Conservation (phyloP, 2,329 filamentous ascomycete genomes). For the Pestalotiopsis sp. region DNA sequence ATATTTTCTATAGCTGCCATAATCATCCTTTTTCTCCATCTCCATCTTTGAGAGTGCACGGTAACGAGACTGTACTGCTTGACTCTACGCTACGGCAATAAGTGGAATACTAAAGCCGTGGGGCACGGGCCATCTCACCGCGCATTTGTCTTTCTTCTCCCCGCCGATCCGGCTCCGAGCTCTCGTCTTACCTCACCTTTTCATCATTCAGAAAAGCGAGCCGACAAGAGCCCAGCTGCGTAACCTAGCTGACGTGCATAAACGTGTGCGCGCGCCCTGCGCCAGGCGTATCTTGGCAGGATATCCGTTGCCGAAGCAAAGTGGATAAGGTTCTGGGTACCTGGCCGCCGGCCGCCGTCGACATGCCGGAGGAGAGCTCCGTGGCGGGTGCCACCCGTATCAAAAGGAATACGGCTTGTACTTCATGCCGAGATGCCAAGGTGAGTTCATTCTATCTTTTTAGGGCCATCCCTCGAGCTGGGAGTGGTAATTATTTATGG, state of each 20-base stretch:
- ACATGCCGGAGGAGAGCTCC: slow-evolving; percentile 3
- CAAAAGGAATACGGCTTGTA: slow-evolving; percentile 34
- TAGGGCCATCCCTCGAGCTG: too few species aligned
- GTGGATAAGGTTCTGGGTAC: neutral
- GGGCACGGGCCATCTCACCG: neutral
- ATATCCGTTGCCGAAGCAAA: neutral
- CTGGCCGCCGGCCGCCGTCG: neutral
- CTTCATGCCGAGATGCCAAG: slow-evolving; percentile 34
- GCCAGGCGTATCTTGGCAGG: neutral
- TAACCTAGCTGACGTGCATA: neutral
- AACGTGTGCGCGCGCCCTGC: neutral
- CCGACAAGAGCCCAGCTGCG: neutral
- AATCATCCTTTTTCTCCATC: neutral
- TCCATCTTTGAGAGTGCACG: neutral
- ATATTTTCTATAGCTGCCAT: neutral
- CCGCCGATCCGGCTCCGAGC: slow-evolving; percentile 9
- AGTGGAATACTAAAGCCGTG: neutral
- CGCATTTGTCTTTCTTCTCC: neutral
- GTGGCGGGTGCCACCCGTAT: slow-evolving; percentile 21
- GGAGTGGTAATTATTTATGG: neutral
- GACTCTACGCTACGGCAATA: neutral
- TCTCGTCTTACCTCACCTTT: neutral
- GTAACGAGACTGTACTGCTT: neutral
- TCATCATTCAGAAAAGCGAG: neutral
- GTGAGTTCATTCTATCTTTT: slow-evolving; percentile 16